Evolutionary conservation across 495 filamentous ascomycete species (phyloP).

Genomic region (Hypomontagnella submonticulosa): DNA sequence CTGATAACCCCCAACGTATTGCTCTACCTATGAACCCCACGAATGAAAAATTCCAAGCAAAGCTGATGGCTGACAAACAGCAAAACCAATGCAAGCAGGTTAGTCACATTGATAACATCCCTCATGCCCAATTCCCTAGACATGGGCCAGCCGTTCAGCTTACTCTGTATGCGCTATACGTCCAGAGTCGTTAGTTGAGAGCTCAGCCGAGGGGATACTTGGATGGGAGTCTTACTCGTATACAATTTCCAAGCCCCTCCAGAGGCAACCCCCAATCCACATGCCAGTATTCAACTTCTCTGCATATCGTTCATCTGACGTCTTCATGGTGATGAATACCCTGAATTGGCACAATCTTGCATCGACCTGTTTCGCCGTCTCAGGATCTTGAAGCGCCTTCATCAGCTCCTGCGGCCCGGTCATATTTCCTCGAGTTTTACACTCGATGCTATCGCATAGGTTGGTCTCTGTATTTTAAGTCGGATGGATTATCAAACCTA

Average conservation of each 20-base stretch:
- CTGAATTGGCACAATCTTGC: conserved; percentile 68
- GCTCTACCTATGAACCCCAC: too few species aligned
- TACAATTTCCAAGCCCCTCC: conserved; percentile 64
- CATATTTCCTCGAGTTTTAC: conserved; percentile 67
- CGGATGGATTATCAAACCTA: conserved; percentile 12
- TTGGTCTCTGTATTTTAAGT: conserved; percentile 1
- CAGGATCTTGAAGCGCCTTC: conserved; percentile 66
- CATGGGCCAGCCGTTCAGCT: conserved; percentile 15
- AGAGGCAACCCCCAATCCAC: conserved; percentile 70
- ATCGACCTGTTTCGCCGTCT: conserved; percentile 62
- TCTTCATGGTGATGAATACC: conserved; percentile 69
- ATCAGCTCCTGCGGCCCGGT: conserved; percentile 68
- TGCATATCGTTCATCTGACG: conserved; percentile 69
- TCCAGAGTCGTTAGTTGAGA: conserved; percentile 6
- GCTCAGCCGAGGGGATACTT: background rate
- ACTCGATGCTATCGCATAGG: conserved; percentile 55
- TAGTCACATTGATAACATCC: too few species aligned
- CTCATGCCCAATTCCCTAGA: background rate
- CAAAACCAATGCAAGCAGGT: too few species aligned
- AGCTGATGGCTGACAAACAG: too few species aligned
- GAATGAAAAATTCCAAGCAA: too few species aligned
- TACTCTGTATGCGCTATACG: conserved; percentile 40
- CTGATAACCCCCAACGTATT: too few species aligned
- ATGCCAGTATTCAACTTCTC: conserved; percentile 67
- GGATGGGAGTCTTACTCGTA: conserved; percentile 44